A percentile compares a stretch with the other conserved stretches of the same genome.
Evolutionary conservation across 1,284 basidiomycete genomes (phyloP).

Genomic region (Vanrija sp.): DNA sequence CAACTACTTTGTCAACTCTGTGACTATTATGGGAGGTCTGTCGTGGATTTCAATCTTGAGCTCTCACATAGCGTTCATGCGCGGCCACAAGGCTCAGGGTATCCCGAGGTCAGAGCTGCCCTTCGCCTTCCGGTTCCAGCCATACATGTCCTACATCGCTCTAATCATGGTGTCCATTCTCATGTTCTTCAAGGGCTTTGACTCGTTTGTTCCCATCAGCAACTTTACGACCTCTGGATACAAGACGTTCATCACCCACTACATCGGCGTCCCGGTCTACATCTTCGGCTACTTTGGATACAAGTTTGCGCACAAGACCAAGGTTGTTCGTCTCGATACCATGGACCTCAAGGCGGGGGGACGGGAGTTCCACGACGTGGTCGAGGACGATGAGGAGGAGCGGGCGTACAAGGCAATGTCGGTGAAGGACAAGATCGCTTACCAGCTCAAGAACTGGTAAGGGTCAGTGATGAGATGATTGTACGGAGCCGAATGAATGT

Average conservation of each 20-base stretch:
- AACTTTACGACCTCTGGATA: slow-evolving; percentile 40
- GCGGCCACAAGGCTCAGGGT: slow-evolving; percentile 63
- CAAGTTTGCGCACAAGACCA: slow-evolving; percentile 58
- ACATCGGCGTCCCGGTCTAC: slow-evolving; percentile 53
- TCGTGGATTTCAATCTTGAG: slow-evolving; percentile 68
- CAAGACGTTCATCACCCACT: slow-evolving; percentile 60
- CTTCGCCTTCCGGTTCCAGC: slow-evolving; percentile 57
- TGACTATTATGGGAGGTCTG: slow-evolving; percentile 65
- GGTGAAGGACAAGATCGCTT: slow-evolving; percentile 36
- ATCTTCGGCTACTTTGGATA: slow-evolving; percentile 59
- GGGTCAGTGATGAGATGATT: too few species aligned
- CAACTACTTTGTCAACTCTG: slow-evolving; percentile 64
- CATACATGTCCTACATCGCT: slow-evolving; percentile 52
- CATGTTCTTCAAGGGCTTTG: slow-evolving; percentile 64
- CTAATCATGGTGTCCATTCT: slow-evolving; percentile 59
- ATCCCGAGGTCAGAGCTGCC: slow-evolving; percentile 61
- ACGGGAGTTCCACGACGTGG: slow-evolving; percentile 63
- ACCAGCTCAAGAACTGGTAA: slow-evolving; percentile 44
- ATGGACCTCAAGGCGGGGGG: slow-evolving; percentile 65
- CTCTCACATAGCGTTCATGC: slow-evolving; percentile 69
- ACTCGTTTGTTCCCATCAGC: slow-evolving; percentile 51
- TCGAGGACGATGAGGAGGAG: slow-evolving; percentile 47
- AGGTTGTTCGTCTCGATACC: slow-evolving; percentile 54
- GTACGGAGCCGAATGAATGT: too few species aligned
- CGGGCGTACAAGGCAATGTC: slow-evolving; percentile 23